These are phyloP conservation scores for Meyerozyma sp. DNA, from an alignment of 1,139 yeast genomes.

Conservation along the genomic window DNA sequence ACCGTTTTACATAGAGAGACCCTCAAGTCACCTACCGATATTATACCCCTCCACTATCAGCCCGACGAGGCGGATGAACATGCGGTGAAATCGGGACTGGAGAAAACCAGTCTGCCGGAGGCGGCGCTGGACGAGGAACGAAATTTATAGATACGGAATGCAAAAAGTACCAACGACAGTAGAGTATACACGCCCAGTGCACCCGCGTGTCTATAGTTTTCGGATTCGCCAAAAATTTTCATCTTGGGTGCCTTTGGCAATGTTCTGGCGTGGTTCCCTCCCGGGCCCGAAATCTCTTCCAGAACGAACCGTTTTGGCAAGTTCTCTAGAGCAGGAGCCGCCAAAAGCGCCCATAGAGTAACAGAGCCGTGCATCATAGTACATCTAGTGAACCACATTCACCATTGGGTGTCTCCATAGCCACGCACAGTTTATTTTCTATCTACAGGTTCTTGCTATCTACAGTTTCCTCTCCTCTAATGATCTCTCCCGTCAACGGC, in stretches of 20 bases:
- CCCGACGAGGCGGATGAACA: not conserved
- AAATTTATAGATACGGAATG: not conserved
- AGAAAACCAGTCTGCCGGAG: not conserved
- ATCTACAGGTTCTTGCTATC: conserved; percentile 1
- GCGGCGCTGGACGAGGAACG: not conserved
- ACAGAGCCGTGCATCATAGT: conserved; percentile 43
- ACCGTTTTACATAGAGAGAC: not conserved
- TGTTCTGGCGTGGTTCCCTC: conserved; percentile 7
- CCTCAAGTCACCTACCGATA: not conserved
- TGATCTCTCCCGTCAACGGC: conserved; percentile 46
- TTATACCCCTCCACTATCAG: not conserved
- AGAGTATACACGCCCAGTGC: not conserved
- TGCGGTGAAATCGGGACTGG: not conserved
- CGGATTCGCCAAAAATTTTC: not conserved
- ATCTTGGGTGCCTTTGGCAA: conserved; percentile 3
- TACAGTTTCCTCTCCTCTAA: conserved; percentile 24
- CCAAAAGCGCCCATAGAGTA: conserved; percentile 11
- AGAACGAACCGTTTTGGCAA: conserved; percentile 42
- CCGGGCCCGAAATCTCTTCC: conserved; percentile 32
- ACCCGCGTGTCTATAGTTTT: not conserved
- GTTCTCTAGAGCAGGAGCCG: conserved; percentile 31
- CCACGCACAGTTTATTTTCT: conserved; percentile 32
- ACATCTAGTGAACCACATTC: conserved; percentile 30
- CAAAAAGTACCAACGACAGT: not conserved
- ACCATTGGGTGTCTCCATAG: conserved; percentile 49